phyloP scores from a whole-genome alignment of 129 eudicot species.

The Mikania micrantha region DNA sequence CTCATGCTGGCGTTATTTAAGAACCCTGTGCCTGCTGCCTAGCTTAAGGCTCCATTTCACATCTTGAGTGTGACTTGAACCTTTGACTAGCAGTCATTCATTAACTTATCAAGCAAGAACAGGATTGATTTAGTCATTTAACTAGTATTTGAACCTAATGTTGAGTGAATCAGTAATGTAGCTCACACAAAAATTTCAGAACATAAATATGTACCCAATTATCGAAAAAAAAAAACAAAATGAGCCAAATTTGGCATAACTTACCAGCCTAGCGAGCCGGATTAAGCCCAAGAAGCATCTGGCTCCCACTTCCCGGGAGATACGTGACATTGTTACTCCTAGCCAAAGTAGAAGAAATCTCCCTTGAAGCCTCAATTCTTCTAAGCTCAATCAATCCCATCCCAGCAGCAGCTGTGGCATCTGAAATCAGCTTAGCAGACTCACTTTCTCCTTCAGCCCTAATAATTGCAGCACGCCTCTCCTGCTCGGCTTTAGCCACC shows the following conservation, averaged over 20 bases:
- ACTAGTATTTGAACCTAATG: not conserved
- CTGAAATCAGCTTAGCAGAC: conserved; percentile 75
- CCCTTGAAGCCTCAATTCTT: conserved; percentile 75
- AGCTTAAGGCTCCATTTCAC: too few species aligned
- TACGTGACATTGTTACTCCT: conserved; percentile 52
- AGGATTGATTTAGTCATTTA: not conserved
- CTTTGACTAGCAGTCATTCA: too few species aligned
- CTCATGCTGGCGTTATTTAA: too few species aligned
- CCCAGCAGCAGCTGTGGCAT: conserved; percentile 69
- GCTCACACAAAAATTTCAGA: too few species aligned
- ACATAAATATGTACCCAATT: not conserved
- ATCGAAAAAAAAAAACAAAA: not conserved
- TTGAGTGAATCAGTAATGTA: too few species aligned
- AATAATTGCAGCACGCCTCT: conserved; percentile 66
- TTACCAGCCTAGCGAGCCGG: conserved; percentile 32
- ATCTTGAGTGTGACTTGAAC: too few species aligned
- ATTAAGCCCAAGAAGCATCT: conserved; percentile 58
- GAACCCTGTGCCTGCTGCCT: too few species aligned
- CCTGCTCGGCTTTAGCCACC: conserved; percentile 81
- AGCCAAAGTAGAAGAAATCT: conserved; percentile 42
- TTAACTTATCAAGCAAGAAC: not conserved
- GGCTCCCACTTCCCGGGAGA: conserved; percentile 40
- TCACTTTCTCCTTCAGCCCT: conserved; percentile 91
- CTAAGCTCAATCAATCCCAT: conserved; percentile 83
- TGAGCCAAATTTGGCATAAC: not conserved